Percentiles rank a stretch among this genome's conserved stretches.
phyloP scores from a whole-genome alignment of 2,329 filamentous ascomycete species.

The Colletotrichum horii region DNA sequence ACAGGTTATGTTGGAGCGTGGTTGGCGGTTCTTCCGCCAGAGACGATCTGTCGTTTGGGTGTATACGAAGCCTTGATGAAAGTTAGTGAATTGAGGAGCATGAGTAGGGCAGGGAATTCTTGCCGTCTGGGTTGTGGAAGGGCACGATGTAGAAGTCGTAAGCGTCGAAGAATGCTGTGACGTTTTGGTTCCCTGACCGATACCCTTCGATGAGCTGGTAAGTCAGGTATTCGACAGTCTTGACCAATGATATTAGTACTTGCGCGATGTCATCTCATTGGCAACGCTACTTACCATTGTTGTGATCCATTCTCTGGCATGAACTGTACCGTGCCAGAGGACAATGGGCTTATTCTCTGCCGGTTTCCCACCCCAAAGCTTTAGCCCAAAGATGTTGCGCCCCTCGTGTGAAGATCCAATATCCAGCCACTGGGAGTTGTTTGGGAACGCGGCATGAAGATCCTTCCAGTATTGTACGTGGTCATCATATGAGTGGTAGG shows the following conservation, averaged over 20 bases:
- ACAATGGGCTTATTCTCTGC: conserved; percentile 49
- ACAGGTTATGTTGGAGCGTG: conserved; percentile 43
- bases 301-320: conserved; percentile 61
- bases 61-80: conserved; percentile 50
- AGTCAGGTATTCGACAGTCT: conserved; percentile 32
- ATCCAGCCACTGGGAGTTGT: conserved; percentile 50
- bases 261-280: not conserved
- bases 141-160: conserved; percentile 66
- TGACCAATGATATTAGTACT: not conserved
- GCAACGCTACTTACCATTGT: conserved; percentile 57
- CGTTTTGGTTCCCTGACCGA: conserved; percentile 34
- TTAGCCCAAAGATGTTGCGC: conserved; percentile 61
- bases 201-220: conserved; percentile 49
- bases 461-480: conserved; percentile 54
- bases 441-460: conserved; percentile 47
- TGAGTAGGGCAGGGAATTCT: not conserved
- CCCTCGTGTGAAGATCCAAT: conserved; percentile 50
- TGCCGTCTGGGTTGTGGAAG: conserved; percentile 57
- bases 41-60: conserved; percentile 54
- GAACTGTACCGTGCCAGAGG: conserved; percentile 56
- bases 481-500: conserved; percentile 58
- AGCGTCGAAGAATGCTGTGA: conserved; percentile 53
- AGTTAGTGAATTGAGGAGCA: conserved; percentile 3
- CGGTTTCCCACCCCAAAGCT: conserved; percentile 50
- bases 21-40: conserved; percentile 59